Evolutionary conservation across 2,329 filamentous ascomycete species (phyloP), one percentile per base, ranked within the genome.

Genomic region (Curvularia spicifera): DNA sequence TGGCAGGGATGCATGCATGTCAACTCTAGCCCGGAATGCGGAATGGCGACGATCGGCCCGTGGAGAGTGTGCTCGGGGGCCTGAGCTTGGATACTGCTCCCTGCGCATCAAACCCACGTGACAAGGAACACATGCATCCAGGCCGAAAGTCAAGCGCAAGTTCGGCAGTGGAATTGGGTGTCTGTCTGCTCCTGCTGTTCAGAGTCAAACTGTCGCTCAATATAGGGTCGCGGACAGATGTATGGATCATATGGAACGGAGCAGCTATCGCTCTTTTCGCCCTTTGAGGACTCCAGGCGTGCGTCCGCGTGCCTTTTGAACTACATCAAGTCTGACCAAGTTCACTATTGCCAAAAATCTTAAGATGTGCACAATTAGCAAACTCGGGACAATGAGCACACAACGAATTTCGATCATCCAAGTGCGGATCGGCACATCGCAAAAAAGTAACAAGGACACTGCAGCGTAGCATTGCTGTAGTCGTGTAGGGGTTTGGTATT

Each of bases 61-160:
- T 40, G 45, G 45, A 33, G 10, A 31, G 48, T 20, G 18, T 26
- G 29, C 15, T 40, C 24, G 31, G 37, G 24, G 37, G 45, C 28
- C n/a, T 46, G 24, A 13, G 56, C 42, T 51, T 44, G 42, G 20
- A 29, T 26, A 45, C 18, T n/a, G 42, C 40, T 42, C 26, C 20
- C 22, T 18, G n/a, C 28, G 20, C 31, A 33, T 35, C 8, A 26
- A 40, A 43, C 9, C n/a, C 56, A 59, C 51, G 47, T 59, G 56
- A 47, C 37, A 22, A 18, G 28, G 39, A 42, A 8, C 12, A 28
- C 44, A 48, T 48, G 37, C 43, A 40, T 44, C 18, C 22, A 40
- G 47, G 29, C 24, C 12, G 22, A 33, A 15, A 15, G 26, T 40
- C 15, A 49, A 18, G 47, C 22, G 20, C 31, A 28, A 49, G 22